Percentiles rank a stretch among this genome's conserved stretches.
Evolutionary conservation across 768 basidiomycete genomes (phyloP).

Genomic region (Collybiopsis luxurians): DNA sequence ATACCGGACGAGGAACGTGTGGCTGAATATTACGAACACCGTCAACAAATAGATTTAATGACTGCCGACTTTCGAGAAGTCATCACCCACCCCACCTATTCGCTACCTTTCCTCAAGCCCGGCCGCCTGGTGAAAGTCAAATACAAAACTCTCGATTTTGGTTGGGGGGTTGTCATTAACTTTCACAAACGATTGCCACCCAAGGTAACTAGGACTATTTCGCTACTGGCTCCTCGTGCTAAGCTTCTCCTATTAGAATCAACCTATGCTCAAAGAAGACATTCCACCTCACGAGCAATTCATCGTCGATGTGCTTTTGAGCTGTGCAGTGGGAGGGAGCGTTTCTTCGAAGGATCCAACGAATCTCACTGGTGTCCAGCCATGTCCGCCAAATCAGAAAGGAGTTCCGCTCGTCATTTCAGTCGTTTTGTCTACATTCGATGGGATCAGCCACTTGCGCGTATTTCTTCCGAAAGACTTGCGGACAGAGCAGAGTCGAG

Average conservation of each 20-base stretch:
- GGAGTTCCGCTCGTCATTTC: conserved; percentile 87
- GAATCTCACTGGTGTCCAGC: conserved; percentile 61
- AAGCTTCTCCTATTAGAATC: conserved; percentile 40
- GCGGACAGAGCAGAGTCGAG: conserved; percentile 68
- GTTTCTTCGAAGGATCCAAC: conserved; percentile 56
- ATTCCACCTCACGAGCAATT: conserved; percentile 86
- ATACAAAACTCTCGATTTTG: conserved; percentile 85
- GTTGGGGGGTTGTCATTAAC: conserved; percentile 95
- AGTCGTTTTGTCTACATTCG: conserved; percentile 81
- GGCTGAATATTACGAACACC: conserved; percentile 86
- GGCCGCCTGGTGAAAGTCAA: conserved; percentile 93
- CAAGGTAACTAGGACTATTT: conserved; percentile 50
- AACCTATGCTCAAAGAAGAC: conserved; percentile 63
- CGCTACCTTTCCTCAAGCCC: conserved; percentile 89
- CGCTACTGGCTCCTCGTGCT: background rate
- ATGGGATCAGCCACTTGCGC: conserved; percentile 83
- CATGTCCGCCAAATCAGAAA: conserved; percentile 69
- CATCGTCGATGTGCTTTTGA: conserved; percentile 87
- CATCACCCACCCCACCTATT: conserved; percentile 92
- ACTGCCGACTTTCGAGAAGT: conserved; percentile 85
- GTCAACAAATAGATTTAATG: conserved; percentile 93
- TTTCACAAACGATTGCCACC: conserved; percentile 85
- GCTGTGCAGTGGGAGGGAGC: conserved; percentile 63
- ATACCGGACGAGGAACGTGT: conserved; percentile 84
- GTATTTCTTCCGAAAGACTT: conserved; percentile 90